Base-by-base conservation (phyloP, 192 early-diverging fungal species). In the Geranomyces michiganensis region DNA sequence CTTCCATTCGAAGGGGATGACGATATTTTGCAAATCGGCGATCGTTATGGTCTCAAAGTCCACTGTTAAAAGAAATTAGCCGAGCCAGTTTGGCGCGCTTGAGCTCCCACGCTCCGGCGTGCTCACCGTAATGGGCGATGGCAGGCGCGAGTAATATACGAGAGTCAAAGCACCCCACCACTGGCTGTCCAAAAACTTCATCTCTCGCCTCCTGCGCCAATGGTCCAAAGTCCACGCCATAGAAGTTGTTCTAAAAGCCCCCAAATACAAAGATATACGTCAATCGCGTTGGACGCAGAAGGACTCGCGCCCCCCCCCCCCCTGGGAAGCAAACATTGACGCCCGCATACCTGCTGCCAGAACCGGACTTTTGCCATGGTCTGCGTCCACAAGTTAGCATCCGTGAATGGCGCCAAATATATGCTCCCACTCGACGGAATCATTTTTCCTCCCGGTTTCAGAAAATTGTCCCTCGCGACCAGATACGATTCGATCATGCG, bases 401-500 rank as follows among this genome's bases (percentile, higher is more conserved):
- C 86, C 7, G 86, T 78, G 61, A 85, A 82, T 17, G 97, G 97
- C 17, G 95, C 93, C 67, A 99, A 76, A 74, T 87, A 91, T 58
- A 99, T 97, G 1, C 86, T 90, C 3, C 97, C 97, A 24, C 86
- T 85, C 67, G 90, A 91, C 59, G 97, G 97, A 76, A 96, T 87
- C 76, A 99, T 88, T 8, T 90, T 86, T 51, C 97, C 97, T 0
- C 93, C 94, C 4, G 94, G 94, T 46, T 96, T 96, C 64, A 99
- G 75, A 74, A 90, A 99, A 47, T 84, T 83, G 75, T 99, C 94
- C 48, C 97, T 79, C 27, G 94, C 94, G 75, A 89, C 85, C 30
- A 96, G 81, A 72, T 90, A 96, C 44, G 88, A 90, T 79, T 96
- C 94, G 61, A 94, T 81, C 97, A 99, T 99, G 36, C 97, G 88